Conservation (phyloP, 169 alveolate species). For the Babesia bovis region DNA sequence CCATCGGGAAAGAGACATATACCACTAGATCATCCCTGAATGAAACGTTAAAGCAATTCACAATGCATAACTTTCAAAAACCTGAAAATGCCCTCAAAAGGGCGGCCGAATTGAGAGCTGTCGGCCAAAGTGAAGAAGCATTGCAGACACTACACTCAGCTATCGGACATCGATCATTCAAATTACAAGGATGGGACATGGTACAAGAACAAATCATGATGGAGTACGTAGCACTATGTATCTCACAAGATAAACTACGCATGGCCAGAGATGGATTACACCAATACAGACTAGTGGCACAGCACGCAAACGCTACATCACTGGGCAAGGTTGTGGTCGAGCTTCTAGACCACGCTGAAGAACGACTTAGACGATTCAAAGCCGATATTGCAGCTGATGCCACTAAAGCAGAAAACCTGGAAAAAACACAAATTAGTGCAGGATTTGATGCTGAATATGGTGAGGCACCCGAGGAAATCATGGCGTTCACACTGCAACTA, state of each 20-base stretch:
- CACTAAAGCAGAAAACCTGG: slow-evolving; percentile 56
- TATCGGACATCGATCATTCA: slow-evolving; percentile 82
- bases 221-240: slow-evolving; percentile 85
- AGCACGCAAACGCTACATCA: slow-evolving; percentile 87
- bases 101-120: slow-evolving; percentile 86
- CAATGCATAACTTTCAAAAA: slow-evolving; percentile 84
- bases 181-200: slow-evolving; percentile 90
- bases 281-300: slow-evolving; percentile 86
- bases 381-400: slow-evolving; percentile 58
- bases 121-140: slow-evolving; percentile 90
- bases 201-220: slow-evolving; percentile 88
- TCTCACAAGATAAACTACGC: slow-evolving; percentile 84
- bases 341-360: slow-evolving; percentile 87
- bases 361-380: slow-evolving; percentile 78
- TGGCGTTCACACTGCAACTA: slow-evolving; percentile 82
- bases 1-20: no score
- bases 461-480: slow-evolving; percentile 84
- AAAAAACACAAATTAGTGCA: slow-evolving; percentile 57
- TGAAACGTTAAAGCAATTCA: background rate
- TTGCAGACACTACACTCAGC: slow-evolving; percentile 85
- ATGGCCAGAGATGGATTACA: slow-evolving; percentile 90
- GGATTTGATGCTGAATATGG: slow-evolving; percentile 55
- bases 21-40: background rate
- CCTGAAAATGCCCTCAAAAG: slow-evolving; percentile 90
- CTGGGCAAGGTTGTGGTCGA: slow-evolving; percentile 88